These are phyloP conservation scores for Hura crepitans DNA, from an alignment of 441 rosid genomes.

Conservation along the genomic window DNA sequence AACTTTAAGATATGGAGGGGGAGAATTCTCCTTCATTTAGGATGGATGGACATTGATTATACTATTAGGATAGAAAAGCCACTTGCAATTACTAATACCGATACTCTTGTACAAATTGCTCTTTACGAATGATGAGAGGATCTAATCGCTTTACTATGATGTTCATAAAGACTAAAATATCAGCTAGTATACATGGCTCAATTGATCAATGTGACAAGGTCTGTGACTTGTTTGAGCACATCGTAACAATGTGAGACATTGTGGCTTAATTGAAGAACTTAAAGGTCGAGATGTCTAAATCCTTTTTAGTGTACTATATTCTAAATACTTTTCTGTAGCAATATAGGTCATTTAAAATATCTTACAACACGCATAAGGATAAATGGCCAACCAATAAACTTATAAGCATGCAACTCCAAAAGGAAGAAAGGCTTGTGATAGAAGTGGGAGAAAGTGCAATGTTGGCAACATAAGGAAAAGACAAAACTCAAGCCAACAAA, in stretches of 20 bases:
- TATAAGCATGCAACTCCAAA: too few relatives aligned
- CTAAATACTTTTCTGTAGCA: neutral
- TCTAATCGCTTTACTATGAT: constrained; percentile 2
- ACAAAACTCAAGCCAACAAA: neutral
- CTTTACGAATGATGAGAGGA: constrained; percentile 4
- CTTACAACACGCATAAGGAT: neutral
- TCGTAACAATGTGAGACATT: too few relatives aligned
- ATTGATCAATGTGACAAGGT: neutral
- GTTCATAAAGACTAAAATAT: constrained; percentile 14
- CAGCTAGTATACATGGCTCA: neutral
- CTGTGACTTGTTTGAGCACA: neutral
- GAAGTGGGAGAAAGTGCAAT: too few relatives aligned
- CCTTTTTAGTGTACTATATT: too few relatives aligned
- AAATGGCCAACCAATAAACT: neutral
- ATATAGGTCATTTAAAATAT: neutral
- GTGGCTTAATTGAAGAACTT: neutral
- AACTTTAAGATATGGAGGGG: constrained; percentile 19
- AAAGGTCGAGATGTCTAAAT: too few relatives aligned
- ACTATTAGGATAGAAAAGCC: constrained; percentile 1
- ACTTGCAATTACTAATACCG: too few relatives aligned
- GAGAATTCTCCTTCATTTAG: constrained; percentile 10
- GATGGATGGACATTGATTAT: constrained; percentile 18
- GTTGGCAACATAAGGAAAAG: neutral
- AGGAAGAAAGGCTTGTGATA: neutral
- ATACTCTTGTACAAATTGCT: neutral